These are phyloP conservation scores for Saccharomyces hybrid DNA, from an alignment of 1,139 yeast genomes.

Conservation along the genomic window DNA sequence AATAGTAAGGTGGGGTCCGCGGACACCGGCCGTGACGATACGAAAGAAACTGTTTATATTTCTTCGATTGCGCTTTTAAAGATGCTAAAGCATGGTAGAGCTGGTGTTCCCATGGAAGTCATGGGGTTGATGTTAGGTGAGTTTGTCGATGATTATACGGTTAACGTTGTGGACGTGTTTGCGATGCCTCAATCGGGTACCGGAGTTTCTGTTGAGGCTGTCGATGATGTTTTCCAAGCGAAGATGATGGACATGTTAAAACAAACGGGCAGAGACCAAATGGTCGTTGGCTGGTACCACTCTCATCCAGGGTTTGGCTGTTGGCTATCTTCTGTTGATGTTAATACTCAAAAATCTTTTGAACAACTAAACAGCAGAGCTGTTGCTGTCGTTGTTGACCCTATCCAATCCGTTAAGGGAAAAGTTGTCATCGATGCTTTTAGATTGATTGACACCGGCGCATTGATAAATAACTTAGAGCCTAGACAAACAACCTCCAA, in stretches of 20 bases:
- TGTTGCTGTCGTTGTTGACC: slow-evolving; percentile 96
- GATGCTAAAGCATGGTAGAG: slow-evolving; percentile 97
- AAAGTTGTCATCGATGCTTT: slow-evolving; percentile 98
- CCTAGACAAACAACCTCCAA: slow-evolving; percentile 97
- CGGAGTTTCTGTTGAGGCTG: slow-evolving; percentile 98
- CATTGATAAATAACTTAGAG: slow-evolving; percentile 92
- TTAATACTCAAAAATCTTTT: slow-evolving; percentile 93
- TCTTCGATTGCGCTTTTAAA: slow-evolving; percentile 91
- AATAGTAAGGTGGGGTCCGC: slow-evolving; percentile 53
- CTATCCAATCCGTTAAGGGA: slow-evolving; percentile 96
- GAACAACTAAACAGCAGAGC: slow-evolving; percentile 93
- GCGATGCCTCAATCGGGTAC: slow-evolving; percentile 99
- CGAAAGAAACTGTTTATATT: slow-evolving; percentile 92
- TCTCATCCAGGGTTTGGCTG: slow-evolving; percentile 99
- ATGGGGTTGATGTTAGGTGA: slow-evolving; percentile 99
- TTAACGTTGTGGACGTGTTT: slow-evolving; percentile 94
- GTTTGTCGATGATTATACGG: slow-evolving; percentile 94
- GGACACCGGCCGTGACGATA: slow-evolving; percentile 73
- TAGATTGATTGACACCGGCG: slow-evolving; percentile 81
- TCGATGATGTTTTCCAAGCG: slow-evolving; percentile 97
- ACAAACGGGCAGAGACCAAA: slow-evolving; percentile 97
- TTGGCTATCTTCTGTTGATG: slow-evolving; percentile 96
- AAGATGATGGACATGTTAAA: slow-evolving; percentile 99
- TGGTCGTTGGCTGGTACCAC: slow-evolving; percentile 99
- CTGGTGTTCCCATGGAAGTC: slow-evolving; percentile 99